Conservation (phyloP, 495 filamentous ascomycete species). For the Neurospora pannonica region DNA sequence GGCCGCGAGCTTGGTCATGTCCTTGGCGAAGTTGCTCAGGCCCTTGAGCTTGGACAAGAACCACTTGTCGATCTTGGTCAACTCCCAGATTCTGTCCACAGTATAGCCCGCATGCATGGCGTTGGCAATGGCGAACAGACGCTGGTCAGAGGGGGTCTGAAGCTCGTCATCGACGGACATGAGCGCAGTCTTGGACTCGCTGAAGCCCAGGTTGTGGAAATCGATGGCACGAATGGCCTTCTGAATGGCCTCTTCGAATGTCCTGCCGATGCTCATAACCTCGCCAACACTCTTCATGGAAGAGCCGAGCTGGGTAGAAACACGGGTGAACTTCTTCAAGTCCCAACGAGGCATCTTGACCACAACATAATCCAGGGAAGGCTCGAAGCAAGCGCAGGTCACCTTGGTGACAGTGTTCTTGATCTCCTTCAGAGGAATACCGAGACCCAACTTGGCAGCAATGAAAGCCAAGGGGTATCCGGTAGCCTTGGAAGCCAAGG, state of each 20-base stretch:
- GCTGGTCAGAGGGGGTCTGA: conserved; percentile 95
- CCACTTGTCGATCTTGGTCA: conserved; percentile 98
- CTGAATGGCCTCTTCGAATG: conserved; percentile 96
- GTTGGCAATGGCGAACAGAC: conserved; percentile 94
- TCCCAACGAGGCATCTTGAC: conserved; percentile 99
- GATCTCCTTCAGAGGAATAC: conserved; percentile 93
- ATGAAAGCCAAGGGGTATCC: conserved; percentile 95
- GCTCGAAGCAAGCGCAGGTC: conserved; percentile 96
- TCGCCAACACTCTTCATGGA: conserved; percentile 99
- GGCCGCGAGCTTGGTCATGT: conserved; percentile 63
- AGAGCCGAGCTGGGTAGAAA: conserved; percentile 87
- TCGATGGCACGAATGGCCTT: conserved; percentile 95
- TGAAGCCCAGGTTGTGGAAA: conserved; percentile 91
- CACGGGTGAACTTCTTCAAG: conserved; percentile 94
- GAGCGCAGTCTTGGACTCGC: conserved; percentile 67
- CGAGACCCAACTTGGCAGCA: conserved; percentile 88
- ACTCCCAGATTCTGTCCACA: conserved; percentile 93
- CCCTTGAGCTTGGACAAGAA: conserved; percentile 86
- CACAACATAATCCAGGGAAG: conserved; percentile 97
- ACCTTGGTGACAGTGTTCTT: conserved; percentile 92
- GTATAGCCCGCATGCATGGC: conserved; percentile 91
- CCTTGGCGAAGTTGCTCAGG: conserved; percentile 76
- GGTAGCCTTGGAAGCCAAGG: conserved; percentile 91
- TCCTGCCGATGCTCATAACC: conserved; percentile 95
- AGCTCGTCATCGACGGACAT: conserved; percentile 96